These are phyloP conservation scores for Fusarium sp. DNA, from an alignment of 2,329 filamentous ascomycete species.

Conservation along the genomic window DNA sequence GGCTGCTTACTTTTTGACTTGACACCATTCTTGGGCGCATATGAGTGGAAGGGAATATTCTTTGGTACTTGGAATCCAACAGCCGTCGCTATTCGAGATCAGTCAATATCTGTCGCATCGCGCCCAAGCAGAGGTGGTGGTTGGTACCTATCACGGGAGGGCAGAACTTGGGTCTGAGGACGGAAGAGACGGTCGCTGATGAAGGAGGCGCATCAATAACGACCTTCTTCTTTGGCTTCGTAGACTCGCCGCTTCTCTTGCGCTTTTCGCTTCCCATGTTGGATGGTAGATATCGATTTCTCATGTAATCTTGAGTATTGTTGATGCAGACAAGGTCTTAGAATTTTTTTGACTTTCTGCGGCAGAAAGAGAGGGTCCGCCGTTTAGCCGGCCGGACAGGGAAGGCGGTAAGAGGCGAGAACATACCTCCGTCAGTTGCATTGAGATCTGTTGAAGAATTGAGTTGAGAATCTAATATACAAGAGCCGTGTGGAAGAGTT, in stretches of 20 bases:
- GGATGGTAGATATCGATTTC: conserved; percentile 18
- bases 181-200: conserved; percentile 59
- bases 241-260: conserved; percentile 60
- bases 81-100: conserved; percentile 49
- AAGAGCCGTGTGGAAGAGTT: not conserved
- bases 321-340: conserved; percentile 40
- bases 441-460: not conserved
- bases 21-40: conserved; percentile 55
- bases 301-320: conserved; percentile 5
- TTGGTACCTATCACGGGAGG: conserved; percentile 65
- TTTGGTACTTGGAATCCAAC: conserved; percentile 53
- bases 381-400: conserved; percentile 39
- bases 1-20: conserved; percentile 53
- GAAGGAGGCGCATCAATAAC: conserved; percentile 56
- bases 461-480: too few relatives aligned
- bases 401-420: conserved; percentile 36
- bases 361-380: conserved; percentile 44
- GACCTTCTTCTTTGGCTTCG: conserved; percentile 65
- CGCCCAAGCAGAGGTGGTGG: not conserved
- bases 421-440: not conserved
- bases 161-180: conserved; percentile 59
- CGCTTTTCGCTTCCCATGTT: conserved; percentile 60
- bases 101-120: conserved; percentile 25
- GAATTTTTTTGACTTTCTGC: conserved; percentile 40
- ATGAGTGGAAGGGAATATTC: conserved; percentile 60